These are phyloP conservation scores for Coemansia sp. DNA, from an alignment of 371 early-diverging fungal species.

Conservation along the genomic window DNA sequence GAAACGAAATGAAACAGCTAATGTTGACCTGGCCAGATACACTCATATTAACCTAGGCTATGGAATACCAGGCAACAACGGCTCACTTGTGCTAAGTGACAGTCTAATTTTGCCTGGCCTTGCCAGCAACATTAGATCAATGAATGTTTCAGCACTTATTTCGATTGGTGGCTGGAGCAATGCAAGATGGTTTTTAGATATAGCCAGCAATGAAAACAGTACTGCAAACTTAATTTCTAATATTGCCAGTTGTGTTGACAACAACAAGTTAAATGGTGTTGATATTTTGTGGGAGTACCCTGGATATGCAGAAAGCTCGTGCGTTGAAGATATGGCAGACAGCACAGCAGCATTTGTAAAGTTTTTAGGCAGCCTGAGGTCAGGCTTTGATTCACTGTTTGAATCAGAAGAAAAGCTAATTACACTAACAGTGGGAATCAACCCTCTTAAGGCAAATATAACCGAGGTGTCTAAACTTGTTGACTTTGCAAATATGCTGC, in stretches of 20 bases:
- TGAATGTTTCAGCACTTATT: conserved; percentile 58
- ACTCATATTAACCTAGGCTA: conserved; percentile 46
- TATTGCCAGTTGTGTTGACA: conserved; percentile 54
- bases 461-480: conserved; percentile 60
- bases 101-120: conserved; percentile 12
- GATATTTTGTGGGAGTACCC: conserved; percentile 51
- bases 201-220: conserved; percentile 51
- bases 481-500: conserved; percentile 68
- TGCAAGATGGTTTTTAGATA: conserved; percentile 60
- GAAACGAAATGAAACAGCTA: conserved; percentile 9
- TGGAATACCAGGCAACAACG: conserved; percentile 13
- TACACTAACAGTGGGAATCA: conserved; percentile 68
- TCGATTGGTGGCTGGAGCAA: conserved; percentile 83
- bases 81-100: conserved; percentile 19
- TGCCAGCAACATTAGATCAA: conserved; percentile 52
- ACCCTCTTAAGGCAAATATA: conserved; percentile 62
- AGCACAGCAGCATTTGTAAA: conserved; percentile 63
- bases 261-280: conserved; percentile 47
- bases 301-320: conserved; percentile 57
- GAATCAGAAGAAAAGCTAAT: conserved; percentile 55
- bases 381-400: conserved; percentile 58
- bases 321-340: conserved; percentile 57
- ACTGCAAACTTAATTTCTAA: conserved; percentile 61
- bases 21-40: conserved; percentile 26
- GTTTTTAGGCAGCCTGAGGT: conserved; percentile 63